phyloP scores from a whole-genome alignment of 2,329 filamentous ascomycete genomes.

The Huntiella decipiens region DNA sequence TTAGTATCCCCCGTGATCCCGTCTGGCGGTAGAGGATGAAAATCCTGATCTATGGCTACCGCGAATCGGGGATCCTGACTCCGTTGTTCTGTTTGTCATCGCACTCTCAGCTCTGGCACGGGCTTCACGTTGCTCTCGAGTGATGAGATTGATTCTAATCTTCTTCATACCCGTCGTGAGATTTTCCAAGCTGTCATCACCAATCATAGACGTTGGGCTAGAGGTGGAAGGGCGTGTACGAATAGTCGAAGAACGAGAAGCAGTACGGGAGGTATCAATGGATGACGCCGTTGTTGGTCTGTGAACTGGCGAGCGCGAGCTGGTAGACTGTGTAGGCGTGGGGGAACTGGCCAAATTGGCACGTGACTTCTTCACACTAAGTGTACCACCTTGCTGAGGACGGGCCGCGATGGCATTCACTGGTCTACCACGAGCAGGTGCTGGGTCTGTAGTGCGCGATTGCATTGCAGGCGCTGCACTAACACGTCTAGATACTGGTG shows the following conservation, averaged over 20 bases:
- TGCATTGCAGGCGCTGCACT: constrained; percentile 26
- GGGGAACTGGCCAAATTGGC: constrained; percentile 1
- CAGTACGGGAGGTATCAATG: not conserved
- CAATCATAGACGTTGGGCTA: constrained; percentile 12
- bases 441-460: constrained; percentile 1
- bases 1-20: too few species aligned
- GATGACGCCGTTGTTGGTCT: constrained; percentile 5
- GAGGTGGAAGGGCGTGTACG: constrained; percentile 7
- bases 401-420: constrained; percentile 4
- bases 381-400: not conserved
- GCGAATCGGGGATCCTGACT: too few species aligned
- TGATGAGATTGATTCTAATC: constrained; percentile 42
- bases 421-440: not conserved
- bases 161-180: constrained; percentile 41
- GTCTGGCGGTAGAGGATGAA: too few species aligned
- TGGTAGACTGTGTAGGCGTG: not conserved
- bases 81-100: not conserved
- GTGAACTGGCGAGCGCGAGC: not conserved
- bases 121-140: constrained; percentile 37
- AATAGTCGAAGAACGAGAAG: constrained; percentile 6
- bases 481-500: constrained; percentile 22
- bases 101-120: constrained; percentile 2
- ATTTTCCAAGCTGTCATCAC: constrained; percentile 28
- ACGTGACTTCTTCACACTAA: constrained; percentile 10
- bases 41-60: too few species aligned